Conservation (phyloP, 1,284 basidiomycete genomes). For the Hemileccinum hortonii region DNA sequence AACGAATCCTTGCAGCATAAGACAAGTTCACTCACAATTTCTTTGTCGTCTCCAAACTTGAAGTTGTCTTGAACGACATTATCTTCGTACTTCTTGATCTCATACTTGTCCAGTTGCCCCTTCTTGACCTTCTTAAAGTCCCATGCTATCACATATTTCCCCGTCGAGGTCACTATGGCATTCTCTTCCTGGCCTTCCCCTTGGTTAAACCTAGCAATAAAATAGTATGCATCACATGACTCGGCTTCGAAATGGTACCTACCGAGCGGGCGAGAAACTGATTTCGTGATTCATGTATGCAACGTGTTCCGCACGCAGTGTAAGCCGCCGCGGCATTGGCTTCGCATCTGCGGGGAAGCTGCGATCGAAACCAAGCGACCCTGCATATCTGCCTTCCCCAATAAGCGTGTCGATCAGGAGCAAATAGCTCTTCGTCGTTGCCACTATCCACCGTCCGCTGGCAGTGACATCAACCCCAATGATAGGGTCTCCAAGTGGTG, state of each 20-base stretch:
- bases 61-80: constrained; percentile 95
- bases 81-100: constrained; percentile 96
- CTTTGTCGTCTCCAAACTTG: constrained; percentile 92
- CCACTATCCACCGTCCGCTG: constrained; percentile 93
- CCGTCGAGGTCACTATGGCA: constrained; percentile 94
- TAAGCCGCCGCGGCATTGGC: constrained; percentile 87
- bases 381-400: constrained; percentile 86
- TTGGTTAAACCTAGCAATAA: constrained; percentile 77
- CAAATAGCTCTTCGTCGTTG: constrained; percentile 94
- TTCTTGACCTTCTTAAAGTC: constrained; percentile 95
- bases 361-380: constrained; percentile 88
- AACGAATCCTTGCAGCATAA: background rate
- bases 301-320: constrained; percentile 89
- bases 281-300: constrained; percentile 93
- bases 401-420: constrained; percentile 95
- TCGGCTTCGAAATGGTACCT: constrained; percentile 17
- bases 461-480: constrained; percentile 93
- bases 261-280: constrained; percentile 90
- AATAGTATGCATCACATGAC: background rate
- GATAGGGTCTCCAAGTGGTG: constrained; percentile 94
- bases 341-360: constrained; percentile 95
- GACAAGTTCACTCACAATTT: constrained; percentile 67
- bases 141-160: constrained; percentile 94
- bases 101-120: constrained; percentile 87
- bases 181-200: constrained; percentile 87